A percentile compares a stretch with the other conserved stretches of the same genome.
Conservation (phyloP, 768 basidiomycete species). For the Pulveroboletus sp. region DNA sequence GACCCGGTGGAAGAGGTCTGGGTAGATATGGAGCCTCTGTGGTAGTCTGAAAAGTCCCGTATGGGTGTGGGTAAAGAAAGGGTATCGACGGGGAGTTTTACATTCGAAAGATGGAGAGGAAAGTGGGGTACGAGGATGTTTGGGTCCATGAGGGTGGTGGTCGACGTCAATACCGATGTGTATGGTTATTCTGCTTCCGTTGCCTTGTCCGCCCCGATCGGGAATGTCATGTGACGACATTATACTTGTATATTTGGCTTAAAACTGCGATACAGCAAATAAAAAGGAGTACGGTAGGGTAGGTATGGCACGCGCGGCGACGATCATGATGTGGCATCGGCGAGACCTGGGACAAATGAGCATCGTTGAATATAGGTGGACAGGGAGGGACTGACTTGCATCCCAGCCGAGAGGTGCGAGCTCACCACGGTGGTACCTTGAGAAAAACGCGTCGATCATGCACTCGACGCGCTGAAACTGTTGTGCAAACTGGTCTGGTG, state of each 20-base stretch:
- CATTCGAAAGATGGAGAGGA: not conserved
- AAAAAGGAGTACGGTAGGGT: conserved; percentile 17
- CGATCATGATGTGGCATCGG: conserved; percentile 2
- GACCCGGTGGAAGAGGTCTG: conserved; percentile 58
- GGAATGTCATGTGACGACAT: conserved; percentile 10
- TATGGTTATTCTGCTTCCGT: conserved; percentile 9
- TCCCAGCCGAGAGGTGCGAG: conserved; percentile 27
- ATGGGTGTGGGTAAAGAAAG: conserved; percentile 9
- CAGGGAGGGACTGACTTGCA: conserved; percentile 15
- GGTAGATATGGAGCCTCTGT: conserved; percentile 68
- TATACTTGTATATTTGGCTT: too few species aligned
- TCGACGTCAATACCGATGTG: conserved; percentile 10
- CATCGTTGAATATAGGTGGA: not conserved
- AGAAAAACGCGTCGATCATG: conserved; percentile 21
- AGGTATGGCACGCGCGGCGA: not conserved
- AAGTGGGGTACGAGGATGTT: not conserved
- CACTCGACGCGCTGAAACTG: conserved; percentile 16
- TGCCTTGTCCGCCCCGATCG: conserved; percentile 22
- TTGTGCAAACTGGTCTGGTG: conserved; percentile 19
- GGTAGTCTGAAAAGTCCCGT: conserved; percentile 43
- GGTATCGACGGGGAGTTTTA: conserved; percentile 12
- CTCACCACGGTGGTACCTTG: conserved; percentile 17
- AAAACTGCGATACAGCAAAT: too few species aligned
- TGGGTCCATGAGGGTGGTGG: conserved; percentile 24
- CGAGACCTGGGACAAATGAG: conserved; percentile 10